Percentiles rank a stretch among this genome's conserved stretches.
These are phyloP conservation scores for Erythrobasidium hasegawianum DNA, from an alignment of 1,284 basidiomycete genomes.

Conservation along the genomic window DNA sequence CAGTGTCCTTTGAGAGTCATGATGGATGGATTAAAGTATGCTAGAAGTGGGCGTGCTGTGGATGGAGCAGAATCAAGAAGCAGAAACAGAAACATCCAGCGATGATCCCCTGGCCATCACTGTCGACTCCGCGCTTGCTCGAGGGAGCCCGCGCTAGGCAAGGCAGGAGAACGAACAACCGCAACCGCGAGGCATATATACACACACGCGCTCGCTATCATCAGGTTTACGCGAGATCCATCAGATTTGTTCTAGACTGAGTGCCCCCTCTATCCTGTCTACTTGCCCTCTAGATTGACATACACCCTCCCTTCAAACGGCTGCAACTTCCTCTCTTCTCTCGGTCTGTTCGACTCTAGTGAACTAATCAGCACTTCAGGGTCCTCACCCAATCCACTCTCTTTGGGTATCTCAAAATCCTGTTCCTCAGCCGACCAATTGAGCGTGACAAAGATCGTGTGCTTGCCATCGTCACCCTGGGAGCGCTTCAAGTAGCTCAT, in stretches of 20 bases:
- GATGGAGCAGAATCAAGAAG: conserved; percentile 1
- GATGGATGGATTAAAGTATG: too few species aligned
- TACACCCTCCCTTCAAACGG: conserved; percentile 9
- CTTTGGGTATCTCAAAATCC: background rate
- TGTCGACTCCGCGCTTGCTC: too few species aligned
- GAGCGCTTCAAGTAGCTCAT: background rate
- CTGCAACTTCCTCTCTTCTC: background rate
- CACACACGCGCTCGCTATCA: too few species aligned
- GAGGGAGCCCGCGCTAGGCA: too few species aligned
- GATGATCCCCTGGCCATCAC: too few species aligned
- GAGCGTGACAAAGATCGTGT: background rate
- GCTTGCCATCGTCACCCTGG: background rate
- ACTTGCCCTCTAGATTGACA: background rate
- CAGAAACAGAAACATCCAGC: too few species aligned
- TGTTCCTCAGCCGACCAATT: background rate
- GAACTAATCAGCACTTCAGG: background rate
- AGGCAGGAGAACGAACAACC: too few species aligned
- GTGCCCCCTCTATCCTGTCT: background rate
- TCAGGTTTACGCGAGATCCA: too few species aligned
- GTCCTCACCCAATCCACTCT: background rate
- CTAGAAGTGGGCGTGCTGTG: background rate
- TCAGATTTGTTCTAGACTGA: too few species aligned
- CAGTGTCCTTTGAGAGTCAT: conserved; percentile 10
- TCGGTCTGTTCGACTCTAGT: background rate
- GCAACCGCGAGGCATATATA: too few species aligned